These are phyloP conservation scores for Sarocladium kiliense DNA, from an alignment of 2,329 filamentous ascomycete species.

Conservation along the genomic window DNA sequence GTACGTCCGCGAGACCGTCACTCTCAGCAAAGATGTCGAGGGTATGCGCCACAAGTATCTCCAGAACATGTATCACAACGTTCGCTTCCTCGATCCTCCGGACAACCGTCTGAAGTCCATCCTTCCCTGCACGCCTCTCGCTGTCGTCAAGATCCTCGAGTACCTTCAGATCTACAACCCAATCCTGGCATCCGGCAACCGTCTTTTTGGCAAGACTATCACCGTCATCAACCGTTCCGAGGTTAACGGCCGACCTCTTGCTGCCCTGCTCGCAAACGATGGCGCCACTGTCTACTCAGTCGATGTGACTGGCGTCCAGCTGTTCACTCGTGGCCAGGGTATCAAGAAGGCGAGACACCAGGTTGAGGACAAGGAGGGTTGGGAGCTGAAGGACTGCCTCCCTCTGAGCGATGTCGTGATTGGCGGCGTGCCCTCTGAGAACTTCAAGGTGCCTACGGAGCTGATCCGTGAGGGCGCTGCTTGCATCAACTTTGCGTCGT, in stretches of 20 bases:
- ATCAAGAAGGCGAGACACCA: conserved; percentile 83
- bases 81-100: conserved; percentile 83
- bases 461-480: conserved; percentile 84
- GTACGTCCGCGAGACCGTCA: conserved; percentile 92
- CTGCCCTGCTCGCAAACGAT: conserved; percentile 91
- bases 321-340: conserved; percentile 86
- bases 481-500: conserved; percentile 98
- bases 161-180: conserved; percentile 95
- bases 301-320: conserved; percentile 84
- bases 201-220: conserved; percentile 87
- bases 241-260: conserved; percentile 88
- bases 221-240: conserved; percentile 96
- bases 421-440: conserved; percentile 81
- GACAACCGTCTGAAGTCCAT: conserved; percentile 80
- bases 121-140: conserved; percentile 90
- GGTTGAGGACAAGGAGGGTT: conserved; percentile 76
- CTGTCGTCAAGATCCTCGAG: conserved; percentile 95
- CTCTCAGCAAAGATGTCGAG: conserved; percentile 89
- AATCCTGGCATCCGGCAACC: conserved; percentile 86
- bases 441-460: conserved; percentile 83
- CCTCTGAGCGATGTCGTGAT: conserved; percentile 92
- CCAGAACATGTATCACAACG: conserved; percentile 99
- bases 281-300: conserved; percentile 94
- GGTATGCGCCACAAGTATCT: conserved; percentile 90
- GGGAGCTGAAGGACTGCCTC: conserved; percentile 74